Percentiles rank a stretch among this genome's conserved stretches.
Evolutionary conservation across 306 rosid genomes (phyloP).

Genomic region (Mucuna pruriens): DNA sequence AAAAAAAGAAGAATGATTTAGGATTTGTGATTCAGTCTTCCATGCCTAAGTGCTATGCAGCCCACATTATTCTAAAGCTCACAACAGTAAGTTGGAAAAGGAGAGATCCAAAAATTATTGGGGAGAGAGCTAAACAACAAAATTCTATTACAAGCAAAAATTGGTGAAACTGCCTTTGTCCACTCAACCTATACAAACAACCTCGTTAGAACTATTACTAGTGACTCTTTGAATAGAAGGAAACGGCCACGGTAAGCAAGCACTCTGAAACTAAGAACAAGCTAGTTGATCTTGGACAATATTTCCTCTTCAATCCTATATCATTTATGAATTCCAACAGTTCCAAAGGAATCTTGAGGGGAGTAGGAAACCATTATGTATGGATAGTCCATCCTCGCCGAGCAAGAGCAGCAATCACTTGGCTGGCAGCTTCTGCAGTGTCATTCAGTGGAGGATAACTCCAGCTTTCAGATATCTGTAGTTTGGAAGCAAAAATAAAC

Average conservation of each 20-base stretch:
- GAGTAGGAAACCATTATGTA: conserved; percentile 24
- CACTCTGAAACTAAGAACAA: neutral
- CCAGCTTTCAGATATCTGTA: conserved; percentile 76
- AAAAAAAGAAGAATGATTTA: neutral
- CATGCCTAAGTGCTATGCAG: neutral
- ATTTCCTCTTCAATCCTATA: conserved; percentile 20
- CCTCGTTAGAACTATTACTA: conserved; percentile 22
- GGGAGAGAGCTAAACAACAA: neutral
- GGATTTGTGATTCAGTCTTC: neutral
- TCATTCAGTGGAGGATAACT: conserved; percentile 86
- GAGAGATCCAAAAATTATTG: neutral
- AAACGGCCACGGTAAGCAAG: conserved; percentile 20
- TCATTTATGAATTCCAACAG: neutral
- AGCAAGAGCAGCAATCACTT: conserved; percentile 64
- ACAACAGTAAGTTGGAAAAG: neutral
- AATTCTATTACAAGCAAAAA: conserved; percentile 31
- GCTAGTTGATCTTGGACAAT: neutral
- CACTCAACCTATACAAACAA: neutral
- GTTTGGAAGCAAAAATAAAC: conserved; percentile 20
- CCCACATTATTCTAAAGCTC: conserved; percentile 4
- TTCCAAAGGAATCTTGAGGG: conserved; percentile 5
- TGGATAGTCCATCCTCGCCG: conserved; percentile 79
- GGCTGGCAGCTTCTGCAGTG: conserved; percentile 74
- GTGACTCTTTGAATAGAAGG: neutral
- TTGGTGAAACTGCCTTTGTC: conserved; percentile 16